Evolutionary conservation across 164 flowering plant genomes (phyloP).

Genomic region (Annona squamosa): DNA sequence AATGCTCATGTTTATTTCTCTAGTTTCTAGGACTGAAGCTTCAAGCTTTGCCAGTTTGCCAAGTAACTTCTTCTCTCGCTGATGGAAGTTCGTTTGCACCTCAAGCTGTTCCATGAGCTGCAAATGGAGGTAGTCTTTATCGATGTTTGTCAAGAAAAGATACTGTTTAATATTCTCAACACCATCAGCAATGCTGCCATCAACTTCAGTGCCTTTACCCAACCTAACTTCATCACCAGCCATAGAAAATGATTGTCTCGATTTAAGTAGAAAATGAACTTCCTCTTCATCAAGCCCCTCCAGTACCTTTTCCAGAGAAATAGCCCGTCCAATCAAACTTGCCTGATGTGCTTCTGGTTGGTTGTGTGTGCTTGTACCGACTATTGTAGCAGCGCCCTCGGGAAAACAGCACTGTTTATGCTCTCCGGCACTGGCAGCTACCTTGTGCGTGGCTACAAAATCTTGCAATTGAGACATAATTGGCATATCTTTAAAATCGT

Average conservation of each 20-base stretch:
- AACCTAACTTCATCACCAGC: slow-evolving; percentile 14
- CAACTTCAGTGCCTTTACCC: slow-evolving; percentile 5
- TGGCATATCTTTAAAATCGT: slow-evolving; percentile 10
- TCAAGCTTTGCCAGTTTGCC: slow-evolving; percentile 39
- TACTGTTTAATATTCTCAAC: slow-evolving; percentile 51
- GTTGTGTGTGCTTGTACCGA: slow-evolving; percentile 6
- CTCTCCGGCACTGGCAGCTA: slow-evolving; percentile 12
- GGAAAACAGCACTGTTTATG: slow-evolving; percentile 11
- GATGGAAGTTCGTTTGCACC: slow-evolving; percentile 33
- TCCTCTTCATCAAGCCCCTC: slow-evolving; percentile 47
- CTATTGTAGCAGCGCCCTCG: slow-evolving; percentile 4
- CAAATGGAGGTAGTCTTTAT: slow-evolving; percentile 44
- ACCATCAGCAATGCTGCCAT: slow-evolving; percentile 19
- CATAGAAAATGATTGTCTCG: slow-evolving; percentile 22
- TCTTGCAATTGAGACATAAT: neutral
- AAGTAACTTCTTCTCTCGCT: slow-evolving; percentile 24
- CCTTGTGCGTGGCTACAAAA: slow-evolving; percentile 5
- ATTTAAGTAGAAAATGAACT: slow-evolving; percentile 26
- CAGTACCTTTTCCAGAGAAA: slow-evolving; percentile 34
- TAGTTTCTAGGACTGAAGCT: slow-evolving; percentile 36
- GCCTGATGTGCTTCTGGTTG: slow-evolving; percentile 13
- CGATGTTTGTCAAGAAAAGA: slow-evolving; percentile 39
- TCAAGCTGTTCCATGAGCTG: slow-evolving; percentile 50
- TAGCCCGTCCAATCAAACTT: slow-evolving; percentile 12
- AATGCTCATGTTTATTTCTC: slow-evolving; percentile 36